These are phyloP conservation scores for Aspergillus baeticus DNA, from an alignment of 495 filamentous ascomycete species.

Conservation along the genomic window DNA sequence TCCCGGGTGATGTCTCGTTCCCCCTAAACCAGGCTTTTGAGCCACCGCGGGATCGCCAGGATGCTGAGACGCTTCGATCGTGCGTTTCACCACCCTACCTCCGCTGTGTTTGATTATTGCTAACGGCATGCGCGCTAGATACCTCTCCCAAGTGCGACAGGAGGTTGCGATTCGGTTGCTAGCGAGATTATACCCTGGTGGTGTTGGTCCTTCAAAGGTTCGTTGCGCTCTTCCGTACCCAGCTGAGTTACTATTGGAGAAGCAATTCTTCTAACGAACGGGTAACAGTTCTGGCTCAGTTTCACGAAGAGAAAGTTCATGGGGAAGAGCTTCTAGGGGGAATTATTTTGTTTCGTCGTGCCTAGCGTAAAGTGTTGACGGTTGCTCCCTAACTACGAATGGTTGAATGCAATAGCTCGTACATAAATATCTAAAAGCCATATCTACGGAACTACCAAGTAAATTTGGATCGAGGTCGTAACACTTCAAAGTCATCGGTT, in stretches of 20 bases:
- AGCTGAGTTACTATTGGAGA: background rate
- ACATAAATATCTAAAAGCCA: conserved; percentile 11
- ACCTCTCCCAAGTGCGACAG: conserved; percentile 88
- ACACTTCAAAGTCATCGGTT: background rate
- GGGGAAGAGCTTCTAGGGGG: conserved; percentile 77
- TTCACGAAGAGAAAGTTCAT: conserved; percentile 99
- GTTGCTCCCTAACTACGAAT: conserved; percentile 7
- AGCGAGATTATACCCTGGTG: conserved; percentile 83
- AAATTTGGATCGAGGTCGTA: background rate
- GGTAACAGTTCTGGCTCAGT: conserved; percentile 85
- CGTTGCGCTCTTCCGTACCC: background rate
- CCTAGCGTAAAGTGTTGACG: conserved; percentile 8
- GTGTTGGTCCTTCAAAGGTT: conserved; percentile 81
- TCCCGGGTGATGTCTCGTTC: conserved; percentile 92
- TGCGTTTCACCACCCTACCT: conserved; percentile 33
- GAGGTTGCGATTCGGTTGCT: conserved; percentile 81
- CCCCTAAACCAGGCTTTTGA: conserved; percentile 86
- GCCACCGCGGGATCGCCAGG: conserved; percentile 79
- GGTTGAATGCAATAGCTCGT: conserved; percentile 13
- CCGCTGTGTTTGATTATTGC: background rate
- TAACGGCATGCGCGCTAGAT: conserved; percentile 34
- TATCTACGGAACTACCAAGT: background rate
- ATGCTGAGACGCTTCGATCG: conserved; percentile 80
- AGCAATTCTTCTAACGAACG: conserved; percentile 2
- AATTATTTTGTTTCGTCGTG: conserved; percentile 21